Evolutionary conservation across 345 rosid genomes (phyloP), one percentile per base, ranked within the genome.

Genomic region (Arabis alpina): DNA sequence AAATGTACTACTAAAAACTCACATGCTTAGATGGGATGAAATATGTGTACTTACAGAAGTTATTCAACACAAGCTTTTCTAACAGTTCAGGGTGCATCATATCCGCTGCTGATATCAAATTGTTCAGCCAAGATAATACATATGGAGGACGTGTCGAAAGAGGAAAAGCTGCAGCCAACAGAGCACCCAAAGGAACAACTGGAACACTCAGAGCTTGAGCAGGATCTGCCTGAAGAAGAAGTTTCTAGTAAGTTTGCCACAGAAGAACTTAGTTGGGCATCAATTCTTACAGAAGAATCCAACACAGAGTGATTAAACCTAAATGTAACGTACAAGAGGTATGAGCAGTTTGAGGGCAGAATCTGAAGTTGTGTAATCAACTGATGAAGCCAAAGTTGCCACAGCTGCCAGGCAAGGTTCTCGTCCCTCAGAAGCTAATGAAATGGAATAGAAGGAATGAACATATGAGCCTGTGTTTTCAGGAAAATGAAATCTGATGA

Each of bases 21-120:
- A 39, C 68, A 71, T 24, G 30, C 41, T 5, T 32, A 13, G 62
- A 23, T 42, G 62, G 73, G 72, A 62, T 47, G 60, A 32, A 34
- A 43, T 32, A 6, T 13, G n/a, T 50, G 50, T 54, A 80, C 97
- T 86, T 78, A 94, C 99, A 86, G 64, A 94, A 91, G 80, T 88
- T 94, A 77, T 91, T 94, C 82, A 91, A 61, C 79, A 91, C 81
- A 15, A 94, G 97, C 86, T 89, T 94, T 73, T 94, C 80, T 70
- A 94, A 79, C 85, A 86, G 48, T 75, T 91, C 96, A 14, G 96
- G 97, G 80, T 86, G 95, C 99, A 94, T 91, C 99, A 94, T 94
- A 81, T 89, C 97, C 44, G 85, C 80, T 57, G 96, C 85, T 65
- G 99, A 89, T 85, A 94, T 88, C 78, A 89, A 73, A 66, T 84